Base-by-base conservation (phyloP, 805 yeast species). In the Maudiozyma pseudohumilis region DNA sequence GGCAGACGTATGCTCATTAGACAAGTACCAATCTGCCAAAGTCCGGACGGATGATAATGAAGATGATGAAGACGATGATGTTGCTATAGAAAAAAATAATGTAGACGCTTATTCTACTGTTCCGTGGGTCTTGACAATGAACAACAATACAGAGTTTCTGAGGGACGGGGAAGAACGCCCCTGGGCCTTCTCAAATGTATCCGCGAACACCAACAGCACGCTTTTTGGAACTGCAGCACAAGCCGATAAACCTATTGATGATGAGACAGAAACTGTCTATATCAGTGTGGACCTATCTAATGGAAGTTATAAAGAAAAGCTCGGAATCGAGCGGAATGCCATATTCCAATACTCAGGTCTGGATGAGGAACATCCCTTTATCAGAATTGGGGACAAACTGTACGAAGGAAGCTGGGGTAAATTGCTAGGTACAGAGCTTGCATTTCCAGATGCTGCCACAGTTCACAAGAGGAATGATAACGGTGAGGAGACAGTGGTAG, bases 131-230 rank as follows among this genome's bases (percentile, higher is more conserved):
- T 53, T 80, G 37, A 65, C 65, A 15, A 67, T 72, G 70, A 84
- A 83, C 54, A 96, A 96, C 4, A 69, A 75, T 44, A 74, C 85
- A 6, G 76, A 71, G 31, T 87, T 80, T 49, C 64, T 89, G 43
- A 56, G 72, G 6, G 60, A 69, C 6, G 97, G 97, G 6, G 92
- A 88, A 50, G 96, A 87, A 57, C 85, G 86, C 94, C 79, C 84
- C 53, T 88, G 96, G 96, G 75, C 79, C 49, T 89, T 87, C 64
- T 74, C 72, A 50, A 67, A 64, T 37, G 75, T 75, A n/a, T 77
- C 73, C 46, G 95, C 84, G 61, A 13, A 15, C 8, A 4, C 10
- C 5, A 28, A 28, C 6, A 80, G 92, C 3, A 81, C 77, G 44
- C n/a, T n/a, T 94, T 80, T 34, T 41, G 33, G 15, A 24, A 25